These are phyloP conservation scores for Penicillium egyptiacum DNA, from an alignment of 495 filamentous ascomycete genomes.

Conservation along the genomic window DNA sequence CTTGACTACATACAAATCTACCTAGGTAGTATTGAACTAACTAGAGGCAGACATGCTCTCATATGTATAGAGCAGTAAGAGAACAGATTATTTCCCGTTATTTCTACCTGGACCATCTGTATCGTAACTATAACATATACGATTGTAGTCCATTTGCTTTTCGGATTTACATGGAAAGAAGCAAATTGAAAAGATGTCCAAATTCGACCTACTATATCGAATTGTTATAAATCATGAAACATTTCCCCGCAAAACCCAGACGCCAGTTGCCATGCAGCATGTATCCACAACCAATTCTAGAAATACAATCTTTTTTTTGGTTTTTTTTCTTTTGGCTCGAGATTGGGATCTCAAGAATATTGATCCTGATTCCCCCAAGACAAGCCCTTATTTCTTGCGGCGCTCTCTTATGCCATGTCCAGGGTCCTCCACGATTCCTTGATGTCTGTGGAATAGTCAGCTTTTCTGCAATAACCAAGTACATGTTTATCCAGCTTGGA, in stretches of 20 bases:
- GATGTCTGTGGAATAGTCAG: conserved; percentile 26
- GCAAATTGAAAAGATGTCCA: conserved; percentile 1
- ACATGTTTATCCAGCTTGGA: not conserved
- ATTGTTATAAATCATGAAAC: conserved; percentile 14
- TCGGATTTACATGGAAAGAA: not conserved
- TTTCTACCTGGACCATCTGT: not conserved
- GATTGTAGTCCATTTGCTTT: not conserved
- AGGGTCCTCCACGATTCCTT: conserved; percentile 30
- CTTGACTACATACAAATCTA: not conserved
- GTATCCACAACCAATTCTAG: conserved; percentile 37
- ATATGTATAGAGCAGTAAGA: not conserved
- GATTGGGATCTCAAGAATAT: not conserved
- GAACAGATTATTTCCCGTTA: not conserved
- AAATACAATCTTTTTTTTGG: conserved; percentile 30
- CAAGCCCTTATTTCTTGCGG: conserved; percentile 3
- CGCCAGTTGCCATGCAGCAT: conserved; percentile 47
- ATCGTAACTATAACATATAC: not conserved
- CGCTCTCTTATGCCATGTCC: conserved; percentile 22
- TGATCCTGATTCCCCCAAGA: not conserved
- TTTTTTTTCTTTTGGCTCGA: conserved; percentile 7
- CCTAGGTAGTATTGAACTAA: not conserved
- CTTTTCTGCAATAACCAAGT: conserved; percentile 3
- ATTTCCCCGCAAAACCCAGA: conserved; percentile 36
- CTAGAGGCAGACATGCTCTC: not conserved
- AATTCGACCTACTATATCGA: conserved; percentile 8